A percentile compares a stretch with the other conserved stretches of the same genome.
phyloP scores from a whole-genome alignment of 1,284 basidiomycete genomes.

The Heterobasidion parviporum region DNA sequence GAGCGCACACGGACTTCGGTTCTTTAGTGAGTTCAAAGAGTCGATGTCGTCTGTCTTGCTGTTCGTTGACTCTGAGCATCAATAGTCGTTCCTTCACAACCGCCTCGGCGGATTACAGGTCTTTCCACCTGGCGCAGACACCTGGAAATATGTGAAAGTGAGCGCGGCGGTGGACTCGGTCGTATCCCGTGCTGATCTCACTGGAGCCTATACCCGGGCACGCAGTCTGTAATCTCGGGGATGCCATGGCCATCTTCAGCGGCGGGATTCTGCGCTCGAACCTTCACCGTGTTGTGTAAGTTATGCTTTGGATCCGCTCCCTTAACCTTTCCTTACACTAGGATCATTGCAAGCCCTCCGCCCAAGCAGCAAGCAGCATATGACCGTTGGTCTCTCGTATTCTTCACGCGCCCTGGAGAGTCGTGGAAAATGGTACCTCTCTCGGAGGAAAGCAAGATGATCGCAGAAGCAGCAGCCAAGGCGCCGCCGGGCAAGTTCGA shows the following conservation, averaged over 20 bases:
- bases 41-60: constrained; percentile 15
- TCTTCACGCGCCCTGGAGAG: constrained; percentile 27
- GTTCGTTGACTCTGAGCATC: too few relatives aligned
- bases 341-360: constrained; percentile 16
- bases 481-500: constrained; percentile 13
- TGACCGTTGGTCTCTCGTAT: constrained; percentile 27
- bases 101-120: constrained; percentile 68
- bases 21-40: constrained; percentile 24
- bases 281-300: constrained; percentile 2
- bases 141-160: constrained; percentile 65
- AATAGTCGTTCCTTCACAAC: constrained; percentile 58
- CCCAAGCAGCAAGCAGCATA: constrained; percentile 20
- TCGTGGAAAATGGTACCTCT: constrained; percentile 17
- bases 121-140: constrained; percentile 48
- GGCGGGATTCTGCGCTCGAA: constrained; percentile 31
- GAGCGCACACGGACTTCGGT: constrained; percentile 31
- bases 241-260: constrained; percentile 33
- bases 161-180: too few relatives aligned
- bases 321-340: neutral
- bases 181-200: neutral
- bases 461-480: constrained; percentile 18
- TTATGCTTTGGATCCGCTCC: neutral
- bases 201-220: constrained; percentile 24
- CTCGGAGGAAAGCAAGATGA: constrained; percentile 14
- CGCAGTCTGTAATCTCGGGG: constrained; percentile 23